Evolutionary conservation across 371 early-diverging fungal species (phyloP), one percentile per base, ranked within the genome.

Genomic region (Entomophthora muscae): DNA sequence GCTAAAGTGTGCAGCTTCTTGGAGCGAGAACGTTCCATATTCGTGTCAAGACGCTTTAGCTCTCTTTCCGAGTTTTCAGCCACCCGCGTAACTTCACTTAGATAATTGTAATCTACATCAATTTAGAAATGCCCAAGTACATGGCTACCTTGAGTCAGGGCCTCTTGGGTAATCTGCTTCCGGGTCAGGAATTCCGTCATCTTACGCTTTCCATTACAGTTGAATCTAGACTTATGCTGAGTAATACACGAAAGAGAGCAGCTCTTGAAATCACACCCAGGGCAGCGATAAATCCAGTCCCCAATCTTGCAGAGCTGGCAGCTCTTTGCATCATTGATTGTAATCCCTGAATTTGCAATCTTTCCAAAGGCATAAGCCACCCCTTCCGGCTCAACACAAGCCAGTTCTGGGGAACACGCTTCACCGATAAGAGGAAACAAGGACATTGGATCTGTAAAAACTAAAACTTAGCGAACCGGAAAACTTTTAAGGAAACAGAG

Each of bases 301-400:
- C n/a, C 56, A 7, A 12, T 55, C n/a, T 55, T 55, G n/a, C 56
- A 55, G 22, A 55, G 24, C n/a, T 55, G 24, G n/a, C 56, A 55
- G 10, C 17, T 5, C 26, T 55, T 55, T 12, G 56, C 10, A 26
- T 17, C 26, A 55, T 55, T 27, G 28, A 55, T 26, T 42, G 42
- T 42, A 17, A 42, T 42, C 42, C 42, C 42, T 42, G 42, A 42
- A 17, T 42, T 42, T 5, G 10, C 17, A 5, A 42, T 10, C 10
- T 42, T 42, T 42, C 42, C 42, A 42, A 42, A 42, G 42, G 42
- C 42, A 17, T 42, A 42, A 42, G 17, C 42, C 10, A 17, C 17
- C 10, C 42, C 42, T 10, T 42, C 17, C 17, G 17, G 42, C 17
- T 42, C 42, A 17, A 5, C 42, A 42, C 5, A 10, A 10, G 42